phyloP scores from a whole-genome alignment of 2,329 filamentous ascomycete species.

The Calonectria henricotiae region DNA sequence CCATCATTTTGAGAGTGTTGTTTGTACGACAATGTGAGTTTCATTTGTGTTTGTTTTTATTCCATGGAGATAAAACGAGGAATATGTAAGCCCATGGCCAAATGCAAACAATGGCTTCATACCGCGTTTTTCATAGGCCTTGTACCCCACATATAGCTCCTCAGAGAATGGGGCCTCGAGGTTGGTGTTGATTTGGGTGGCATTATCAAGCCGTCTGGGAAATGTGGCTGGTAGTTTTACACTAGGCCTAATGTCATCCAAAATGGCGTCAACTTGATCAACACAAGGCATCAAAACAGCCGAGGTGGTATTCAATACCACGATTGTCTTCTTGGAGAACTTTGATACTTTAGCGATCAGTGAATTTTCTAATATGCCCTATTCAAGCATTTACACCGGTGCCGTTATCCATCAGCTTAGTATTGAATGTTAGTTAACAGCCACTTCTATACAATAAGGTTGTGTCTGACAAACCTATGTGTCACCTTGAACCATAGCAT shows the following conservation, averaged over 20 bases:
- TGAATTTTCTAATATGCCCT: slow-evolving; percentile 1
- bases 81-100: slow-evolving; percentile 4
- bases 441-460: neutral
- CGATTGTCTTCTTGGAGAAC: slow-evolving; percentile 1
- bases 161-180: neutral
- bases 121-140: slow-evolving; percentile 4
- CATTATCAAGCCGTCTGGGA: neutral
- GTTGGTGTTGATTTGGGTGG: slow-evolving; percentile 14
- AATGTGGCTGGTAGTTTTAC: neutral
- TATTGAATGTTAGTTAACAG: neutral
- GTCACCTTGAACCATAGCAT: slow-evolving; percentile 13
- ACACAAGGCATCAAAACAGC: slow-evolving; percentile 15
- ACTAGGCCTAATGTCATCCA: slow-evolving; percentile 15
- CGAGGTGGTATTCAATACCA: slow-evolving; percentile 2
- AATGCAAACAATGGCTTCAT: slow-evolving; percentile 13
- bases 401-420: slow-evolving; percentile 4
- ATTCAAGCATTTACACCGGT: slow-evolving; percentile 12
- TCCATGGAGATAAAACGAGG: neutral
- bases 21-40: neutral
- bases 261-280: slow-evolving; percentile 6
- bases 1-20: neutral
- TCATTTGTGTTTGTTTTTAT: neutral
- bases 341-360: neutral
- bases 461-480: neutral
- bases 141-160: slow-evolving; percentile 12